A percentile compares a stretch with the other conserved stretches of the same genome.
phyloP scores from a whole-genome alignment of 805 yeast genomes.

The Metschnikowia santaceciliae region DNA sequence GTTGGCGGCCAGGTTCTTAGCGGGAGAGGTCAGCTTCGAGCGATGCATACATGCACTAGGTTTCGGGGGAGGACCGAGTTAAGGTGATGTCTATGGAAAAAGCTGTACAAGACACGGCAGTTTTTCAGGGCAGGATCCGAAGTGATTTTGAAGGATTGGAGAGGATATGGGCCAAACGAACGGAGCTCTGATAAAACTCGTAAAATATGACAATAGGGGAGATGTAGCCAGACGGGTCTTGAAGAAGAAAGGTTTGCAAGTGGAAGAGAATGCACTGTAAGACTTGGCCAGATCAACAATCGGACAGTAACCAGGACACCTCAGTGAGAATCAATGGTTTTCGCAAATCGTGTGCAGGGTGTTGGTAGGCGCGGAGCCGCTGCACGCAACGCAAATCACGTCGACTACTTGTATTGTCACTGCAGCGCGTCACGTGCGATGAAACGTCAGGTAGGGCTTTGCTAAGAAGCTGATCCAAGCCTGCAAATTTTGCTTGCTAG shows the following conservation, averaged over 20 bases:
- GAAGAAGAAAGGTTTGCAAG: background rate
- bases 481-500: background rate
- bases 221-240: background rate
- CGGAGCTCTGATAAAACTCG: background rate
- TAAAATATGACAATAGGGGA: background rate
- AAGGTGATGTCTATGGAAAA: background rate
- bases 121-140: background rate
- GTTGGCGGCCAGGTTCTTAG: constrained; percentile 13
- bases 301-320: constrained; percentile 2
- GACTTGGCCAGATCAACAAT: constrained; percentile 1
- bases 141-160: background rate
- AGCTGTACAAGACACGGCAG: background rate
- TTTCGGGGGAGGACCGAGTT: background rate
- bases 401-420: background rate
- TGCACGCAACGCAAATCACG: background rate
- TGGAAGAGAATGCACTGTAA: background rate
- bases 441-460: background rate
- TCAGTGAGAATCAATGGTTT: constrained; percentile 5
- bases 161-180: background rate
- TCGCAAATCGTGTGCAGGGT: constrained; percentile 5
- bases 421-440: background rate
- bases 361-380: constrained; percentile 4
- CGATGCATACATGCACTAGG: constrained; percentile 2
- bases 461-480: background rate
- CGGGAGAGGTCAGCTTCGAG: constrained; percentile 12